These are phyloP conservation scores for Didymosphaeria variabile DNA, from an alignment of 2,329 filamentous ascomycete genomes.

Conservation along the genomic window DNA sequence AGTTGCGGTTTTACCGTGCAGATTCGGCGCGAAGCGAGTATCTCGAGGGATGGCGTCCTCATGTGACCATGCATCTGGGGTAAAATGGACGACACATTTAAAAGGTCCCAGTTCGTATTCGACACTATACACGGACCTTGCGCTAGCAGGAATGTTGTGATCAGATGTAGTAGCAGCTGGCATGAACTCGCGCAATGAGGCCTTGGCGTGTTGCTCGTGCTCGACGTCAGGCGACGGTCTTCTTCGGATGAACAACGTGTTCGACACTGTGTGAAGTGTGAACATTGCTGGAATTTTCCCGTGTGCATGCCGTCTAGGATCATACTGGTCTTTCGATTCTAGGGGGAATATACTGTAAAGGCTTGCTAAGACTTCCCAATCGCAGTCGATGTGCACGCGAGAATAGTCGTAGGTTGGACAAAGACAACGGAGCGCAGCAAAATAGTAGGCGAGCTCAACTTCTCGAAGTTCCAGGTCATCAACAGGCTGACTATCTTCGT, in stretches of 20 bases:
- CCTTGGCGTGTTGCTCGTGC: neutral
- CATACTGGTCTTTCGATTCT: neutral
- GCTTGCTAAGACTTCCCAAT: neutral
- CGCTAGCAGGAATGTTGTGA: too few species aligned
- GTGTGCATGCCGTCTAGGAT: neutral
- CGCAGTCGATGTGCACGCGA: neutral
- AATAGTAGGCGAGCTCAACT: neutral
- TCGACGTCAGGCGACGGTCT: neutral
- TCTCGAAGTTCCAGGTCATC: neutral
- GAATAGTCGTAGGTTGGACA: neutral
- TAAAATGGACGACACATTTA: too few species aligned
- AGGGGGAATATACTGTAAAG: neutral
- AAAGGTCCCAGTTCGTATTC: too few species aligned
- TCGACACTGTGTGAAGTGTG: neutral
- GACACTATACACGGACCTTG: too few species aligned
- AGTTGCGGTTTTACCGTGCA: too few species aligned
- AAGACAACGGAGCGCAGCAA: neutral
- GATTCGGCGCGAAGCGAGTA: too few species aligned
- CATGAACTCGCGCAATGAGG: too few species aligned
- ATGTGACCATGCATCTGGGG: too few species aligned
- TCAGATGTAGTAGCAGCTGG: too few species aligned
- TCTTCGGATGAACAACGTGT: neutral
- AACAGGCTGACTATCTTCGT: neutral
- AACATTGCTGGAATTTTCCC: neutral
- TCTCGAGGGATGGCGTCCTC: too few species aligned